Percentiles rank a stretch among this genome's conserved stretches.
Conservation (phyloP, 352 stramenopile genomes). For the Phytophthora sojae region DNA sequence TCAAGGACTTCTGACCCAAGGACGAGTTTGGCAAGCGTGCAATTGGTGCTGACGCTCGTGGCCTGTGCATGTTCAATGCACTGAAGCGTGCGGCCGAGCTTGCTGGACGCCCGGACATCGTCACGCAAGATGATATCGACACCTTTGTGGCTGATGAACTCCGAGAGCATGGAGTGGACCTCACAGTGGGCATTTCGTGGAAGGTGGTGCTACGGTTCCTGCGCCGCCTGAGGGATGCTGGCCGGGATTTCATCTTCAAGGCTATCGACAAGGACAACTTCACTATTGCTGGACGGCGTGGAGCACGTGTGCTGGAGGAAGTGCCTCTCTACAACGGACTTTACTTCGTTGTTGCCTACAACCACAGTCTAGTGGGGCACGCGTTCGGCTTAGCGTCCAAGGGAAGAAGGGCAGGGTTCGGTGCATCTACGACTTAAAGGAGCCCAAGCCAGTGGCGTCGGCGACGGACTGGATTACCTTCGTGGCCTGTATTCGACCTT, state of each 20-base stretch:
- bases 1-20: too few relatives aligned
- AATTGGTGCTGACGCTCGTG: not conserved
- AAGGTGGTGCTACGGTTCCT: conserved; percentile 1
- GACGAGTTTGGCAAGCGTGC: too few relatives aligned
- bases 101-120: not conserved
- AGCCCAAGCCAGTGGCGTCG: not conserved
- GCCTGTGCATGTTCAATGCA: not conserved
- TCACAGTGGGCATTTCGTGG: conserved; percentile 2
- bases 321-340: not conserved
- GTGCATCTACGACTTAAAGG: not conserved
- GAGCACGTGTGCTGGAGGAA: not conserved
- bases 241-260: not conserved
- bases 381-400: not conserved
- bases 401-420: not conserved
- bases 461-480: not conserved
- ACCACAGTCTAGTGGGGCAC: not conserved
- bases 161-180: not conserved
- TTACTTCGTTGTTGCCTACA: not conserved
- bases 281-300: not conserved
- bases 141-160: not conserved
- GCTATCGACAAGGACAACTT: not conserved
- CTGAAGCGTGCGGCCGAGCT: not conserved
- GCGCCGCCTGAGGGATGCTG: not conserved
- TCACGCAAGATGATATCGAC: not conserved
- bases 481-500: conserved; percentile 1